Base-by-base conservation (phyloP, 805 yeast genomes). In the Candida dajiaensis region DNA sequence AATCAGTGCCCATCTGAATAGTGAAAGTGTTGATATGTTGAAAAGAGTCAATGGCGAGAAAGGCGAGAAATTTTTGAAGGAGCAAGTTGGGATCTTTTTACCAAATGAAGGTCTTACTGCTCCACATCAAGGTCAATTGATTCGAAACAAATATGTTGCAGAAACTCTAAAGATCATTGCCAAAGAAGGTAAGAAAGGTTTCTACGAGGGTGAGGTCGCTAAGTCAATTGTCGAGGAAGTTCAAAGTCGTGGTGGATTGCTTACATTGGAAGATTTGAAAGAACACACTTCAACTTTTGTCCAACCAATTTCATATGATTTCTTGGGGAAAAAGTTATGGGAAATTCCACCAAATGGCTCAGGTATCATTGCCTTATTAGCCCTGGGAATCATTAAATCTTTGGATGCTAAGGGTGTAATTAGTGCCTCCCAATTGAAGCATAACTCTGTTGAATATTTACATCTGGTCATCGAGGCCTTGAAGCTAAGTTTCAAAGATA, bases 341-440 rank as follows among this genome's bases (percentile, higher is more conserved):
- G 94, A 86, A 61, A 80, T 85, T 51, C 94, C 95, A 11, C 95
- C 95, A 13, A 85, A 81, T 62, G 88, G 92, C 4, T 88, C 86
- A 45, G 95, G 95, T 9, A 64, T 86, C 13, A 85, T 86, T 40
- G 94, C 90, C 0, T 67, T 86, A 42, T 66, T 84, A 16, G 81
- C 92, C 0, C 63, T 85, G 42, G 94, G 92, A 0, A 69, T 83
- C 39, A 73, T 86, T 51, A 73, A 72, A 53, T 76, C 77, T 33
- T 68, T 86, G 48, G 78, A 77, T 28, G 66, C 66, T 16, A 49
- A 57, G 16, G 75, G 76, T 4, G 64, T 71, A 12, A 62, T 72
- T n/a, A 70, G 78, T 43, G 57, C 83, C 38, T 38, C 43, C 3
- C 48, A 55, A 3, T 43, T 79, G 56, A 56, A 73, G 48, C 94